Base-by-base conservation (phyloP, 2,329 filamentous ascomycete species). In the Diaporthe helianthi region DNA sequence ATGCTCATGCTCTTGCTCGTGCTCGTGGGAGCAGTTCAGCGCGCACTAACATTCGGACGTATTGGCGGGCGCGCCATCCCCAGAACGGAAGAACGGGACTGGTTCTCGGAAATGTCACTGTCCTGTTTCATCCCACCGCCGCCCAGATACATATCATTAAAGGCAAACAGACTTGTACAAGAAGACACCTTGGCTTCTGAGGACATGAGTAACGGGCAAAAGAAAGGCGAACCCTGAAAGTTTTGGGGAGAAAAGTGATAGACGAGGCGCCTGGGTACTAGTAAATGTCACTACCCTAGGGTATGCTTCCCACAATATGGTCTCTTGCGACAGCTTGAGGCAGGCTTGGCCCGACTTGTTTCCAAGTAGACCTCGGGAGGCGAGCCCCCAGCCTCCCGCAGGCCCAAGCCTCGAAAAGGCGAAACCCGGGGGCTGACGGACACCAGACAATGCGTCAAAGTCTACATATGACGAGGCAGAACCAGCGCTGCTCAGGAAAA, bases 81-180 rank as follows among this genome's bases (percentile, higher is more conserved):
- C 58, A 63, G 44, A 19, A 19, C 44, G 44, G 44, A 15, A 49
- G 29, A 13, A 49, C 19, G 44, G 44, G 26, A 19, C 13, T 49
- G 44, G 49, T 63, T 63, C 41, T 47, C 44, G 58, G 41, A 33
- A 63, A 36, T 63, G 58, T 36, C 49, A 29, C 44, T 63, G 44
- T 5, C 44, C 41, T 63, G 58, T 63, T 63, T 63, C 58, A 63
- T 63, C 58, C 44, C 58, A 63, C 26, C 58, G 41, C 24, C 26
- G 41, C 29, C 36, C 9, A 44, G 44, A 49, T 41, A 44, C 29
- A 49, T 41, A 63, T 63, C 58, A 19, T 44, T 29, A 63, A 24
- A 36, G 58, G 41, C 58, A 61, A 61, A 61, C 58, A 22, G 2
- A 29, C 17, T 33, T 6, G 26, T n/a, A 41, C 26, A 10, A 9